Evolutionary conservation across 306 rosid genomes (phyloP), one percentile per base, ranked within the genome.

Genomic region (Styphnolobium japonicum): DNA sequence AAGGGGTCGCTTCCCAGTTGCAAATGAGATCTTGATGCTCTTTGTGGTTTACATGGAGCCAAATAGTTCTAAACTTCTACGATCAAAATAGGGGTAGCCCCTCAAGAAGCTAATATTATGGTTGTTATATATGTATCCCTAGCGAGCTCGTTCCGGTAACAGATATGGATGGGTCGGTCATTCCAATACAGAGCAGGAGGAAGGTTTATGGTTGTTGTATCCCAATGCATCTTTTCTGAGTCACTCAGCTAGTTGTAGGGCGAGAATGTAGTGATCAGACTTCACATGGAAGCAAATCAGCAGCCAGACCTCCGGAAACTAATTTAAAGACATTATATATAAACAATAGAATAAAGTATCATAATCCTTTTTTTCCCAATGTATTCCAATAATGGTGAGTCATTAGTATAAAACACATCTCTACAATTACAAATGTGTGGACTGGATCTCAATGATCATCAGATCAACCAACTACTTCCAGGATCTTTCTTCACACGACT

Each of bases 401-500:
- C 21, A 45, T 49, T 73, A 42, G 75, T 37, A 69, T 67, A 61
- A 11, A 36, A 33, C 43, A 25, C 76, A 69, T 56, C 39, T 33
- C 8, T 37, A 39, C 39, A 22, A 15, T 40, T 39, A 58, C 57
- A 42, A 39, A 34, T 8, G 15, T 74, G 42, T n/a, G 43, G 23
- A 19, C 31, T 66, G 23, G 67, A 55, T 61, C 55, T 67, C 15
- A 39, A 10, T 53, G 74, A 66, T 80, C 73, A 43, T 80, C 56
- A 80, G 19, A 85, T 46, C 81, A 85, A 69, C 89, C 87, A 81
- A 71, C 89, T 88, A 51, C 81, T 75, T 58, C 86, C 89, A 10
- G 78, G 86, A 70, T 81, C 84, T 78, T 85, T 88, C 89, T 49
- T 85, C 71, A 77, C 83, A 2, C 36, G 12, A 81, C 31, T 74